Evolutionary conservation across 495 filamentous ascomycete genomes (phyloP), one percentile per base, ranked within the genome.

Genomic region (Xylaria venustula): DNA sequence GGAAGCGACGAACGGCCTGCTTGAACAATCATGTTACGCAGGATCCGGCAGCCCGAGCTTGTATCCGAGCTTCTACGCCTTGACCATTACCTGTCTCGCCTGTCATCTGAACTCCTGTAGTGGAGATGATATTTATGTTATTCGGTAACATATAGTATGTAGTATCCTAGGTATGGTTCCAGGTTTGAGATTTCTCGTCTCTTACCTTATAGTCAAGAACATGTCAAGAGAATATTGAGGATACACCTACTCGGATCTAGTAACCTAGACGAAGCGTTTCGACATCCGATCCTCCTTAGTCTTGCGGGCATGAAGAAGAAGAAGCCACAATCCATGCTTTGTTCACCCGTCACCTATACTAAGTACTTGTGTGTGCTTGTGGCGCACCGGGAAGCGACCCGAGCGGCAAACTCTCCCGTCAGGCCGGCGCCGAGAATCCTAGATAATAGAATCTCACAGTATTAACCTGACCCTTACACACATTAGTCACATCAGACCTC

Each of bases 381-480:
- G 36, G 51, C 22, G 20, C 51, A 9, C 42, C 51, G 36, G 36
- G 23, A 42, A 56, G 40, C 40, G 54, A 34, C 26, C 54, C 40
- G 53, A 19, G 15, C 54, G 54, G 41, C 41, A 41, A n/a, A n/a
- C 37, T 32, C 30, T 34, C 40, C 54, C 40, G 54, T 36, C 5
- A 22, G 26, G 54, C 54, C 54, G 54, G 54, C 11, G 54, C 54
- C 54, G 54, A 41, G 9, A 32, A 11, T 17, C 40, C 44, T 17
- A 22, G 44, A 26, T 47, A 47, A 26, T 4, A 47, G 7, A 17
- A 2, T 47, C n/a, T n/a, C n/a, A n/a, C n/a, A n/a, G n/a, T n/a
- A n/a, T n/a, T n/a, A n/a, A n/a, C n/a, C n/a, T n/a, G n/a, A n/a
- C n/a, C n/a, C n/a, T n/a, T n/a, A n/a, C n/a, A n/a, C n/a, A n/a